Conservation (phyloP, 164 flowering plant species). For the Sextonia rubra region DNA sequence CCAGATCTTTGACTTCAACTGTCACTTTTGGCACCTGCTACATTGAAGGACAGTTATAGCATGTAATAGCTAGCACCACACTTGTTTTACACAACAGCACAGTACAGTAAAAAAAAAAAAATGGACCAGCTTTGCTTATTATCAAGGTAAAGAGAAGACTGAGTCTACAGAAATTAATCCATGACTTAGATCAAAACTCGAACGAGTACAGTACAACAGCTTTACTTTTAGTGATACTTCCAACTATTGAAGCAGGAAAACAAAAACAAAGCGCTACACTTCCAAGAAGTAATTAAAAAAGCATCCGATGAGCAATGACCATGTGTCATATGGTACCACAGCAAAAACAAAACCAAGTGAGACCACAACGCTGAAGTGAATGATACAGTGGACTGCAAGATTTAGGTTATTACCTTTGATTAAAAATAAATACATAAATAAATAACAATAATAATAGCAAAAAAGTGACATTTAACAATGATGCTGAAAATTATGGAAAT, state of each 20-base stretch:
- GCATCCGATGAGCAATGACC: neutral
- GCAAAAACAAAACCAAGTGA: neutral
- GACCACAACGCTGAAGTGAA: neutral
- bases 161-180: neutral
- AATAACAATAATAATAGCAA: neutral
- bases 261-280: neutral
- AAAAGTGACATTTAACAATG: neutral
- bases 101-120: neutral
- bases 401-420: too few species aligned
- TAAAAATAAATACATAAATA: too few species aligned
- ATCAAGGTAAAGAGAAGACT: neutral
- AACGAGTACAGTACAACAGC: neutral
- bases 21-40: conserved; percentile 79
- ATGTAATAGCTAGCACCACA: neutral
- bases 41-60: neutral
- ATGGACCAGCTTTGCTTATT: neutral
- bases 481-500: neutral
- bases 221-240: too few species aligned
- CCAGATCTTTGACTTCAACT: conserved; percentile 76
- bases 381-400: neutral
- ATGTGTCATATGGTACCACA: neutral
- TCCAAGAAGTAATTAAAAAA: too few species aligned
- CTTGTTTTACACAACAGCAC: neutral
- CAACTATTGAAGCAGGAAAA: too few species aligned
- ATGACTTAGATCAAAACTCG: neutral